Evolutionary conservation across 2,329 filamentous ascomycete species (phyloP), one percentile per base, ranked within the genome.

Genomic region (Dryadomyces sulphureus): DNA sequence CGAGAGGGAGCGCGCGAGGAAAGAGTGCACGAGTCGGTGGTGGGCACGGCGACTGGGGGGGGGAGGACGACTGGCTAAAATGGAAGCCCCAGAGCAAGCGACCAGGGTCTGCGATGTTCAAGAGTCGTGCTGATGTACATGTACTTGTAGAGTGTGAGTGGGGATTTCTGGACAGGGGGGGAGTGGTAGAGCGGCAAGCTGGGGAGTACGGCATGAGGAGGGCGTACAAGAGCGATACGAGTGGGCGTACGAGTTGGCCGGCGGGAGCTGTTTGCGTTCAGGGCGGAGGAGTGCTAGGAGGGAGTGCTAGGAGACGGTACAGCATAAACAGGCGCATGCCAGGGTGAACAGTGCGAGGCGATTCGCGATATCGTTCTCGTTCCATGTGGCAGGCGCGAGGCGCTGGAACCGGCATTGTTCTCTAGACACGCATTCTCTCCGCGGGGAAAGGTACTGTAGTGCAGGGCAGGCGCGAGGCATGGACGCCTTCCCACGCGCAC

Each of bases 51-150:
- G 41, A 38, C 17, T 35, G 41, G 38, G 40, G 24, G 38, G 36
- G 24, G 34, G 34, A 30, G 35, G 50, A 52, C 49, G 49, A 51
- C 47, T 50, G 49, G 50, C 47, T 46, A 52, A 49, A 50, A 48
- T 35, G 47, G 49, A 52, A 51, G 49, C 38, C 48, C 45, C 46
- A 46, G 45, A 34, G 35, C 8, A 38, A 40, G 38, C 19, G 45
- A 48, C 47, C 44, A 38, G 45, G 49, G 48, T 43, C 22, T 47
- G 45, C 46, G 42, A 48, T 51, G 45, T 30, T 45, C 42, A 47
- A 22, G 30, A 27, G 32, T 41, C 21, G 45, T 41, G 46, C 46
- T 44, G 36, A 44, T 39, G 38, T 35, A 24, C 36, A 21, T 30
- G 43, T 45, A 32, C 38, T 17, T 24, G 20, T n/a, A 24, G 24